phyloP scores from a whole-genome alignment of 2,329 filamentous ascomycete genomes.

The Aureobasidium sp. region DNA sequence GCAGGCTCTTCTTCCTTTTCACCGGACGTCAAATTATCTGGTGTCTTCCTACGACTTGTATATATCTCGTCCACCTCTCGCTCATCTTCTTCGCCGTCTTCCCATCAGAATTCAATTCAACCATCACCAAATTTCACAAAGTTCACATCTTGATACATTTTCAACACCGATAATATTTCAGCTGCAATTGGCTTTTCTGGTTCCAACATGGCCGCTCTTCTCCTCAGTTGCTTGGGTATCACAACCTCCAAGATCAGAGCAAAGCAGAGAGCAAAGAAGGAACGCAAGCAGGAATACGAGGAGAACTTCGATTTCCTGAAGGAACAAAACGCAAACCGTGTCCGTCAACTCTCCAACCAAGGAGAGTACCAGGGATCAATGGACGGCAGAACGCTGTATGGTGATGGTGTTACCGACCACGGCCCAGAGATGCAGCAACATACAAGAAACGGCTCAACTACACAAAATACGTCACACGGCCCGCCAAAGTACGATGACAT shows the following conservation, averaged over 20 bases:
- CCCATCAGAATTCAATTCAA: background rate
- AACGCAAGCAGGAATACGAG: slow-evolving; percentile 12
- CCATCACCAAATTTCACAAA: too few species aligned
- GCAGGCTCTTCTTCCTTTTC: background rate
- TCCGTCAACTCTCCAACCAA: slow-evolving; percentile 9
- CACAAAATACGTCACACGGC: background rate
- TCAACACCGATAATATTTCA: background rate
- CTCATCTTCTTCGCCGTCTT: background rate
- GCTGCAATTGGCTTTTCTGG: slow-evolving; percentile 1
- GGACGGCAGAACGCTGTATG: background rate
- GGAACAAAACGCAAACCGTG: slow-evolving; percentile 13
- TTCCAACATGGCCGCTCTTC: slow-evolving; percentile 14
- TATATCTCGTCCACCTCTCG: background rate
- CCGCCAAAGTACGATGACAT: slow-evolving; percentile 7
- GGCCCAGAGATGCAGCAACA: background rate
- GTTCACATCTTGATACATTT: background rate
- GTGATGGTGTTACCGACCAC: background rate
- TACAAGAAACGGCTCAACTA: background rate
- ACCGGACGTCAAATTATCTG: background rate
- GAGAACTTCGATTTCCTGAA: slow-evolving; percentile 14
- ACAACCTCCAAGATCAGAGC: slow-evolving; percentile 10
- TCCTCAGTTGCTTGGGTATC: slow-evolving; percentile 10
- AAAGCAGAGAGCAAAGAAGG: slow-evolving; percentile 9
- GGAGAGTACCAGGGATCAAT: background rate
- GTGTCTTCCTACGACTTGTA: background rate